These are phyloP conservation scores for Diaporthe sp. DNA, from an alignment of 2,329 filamentous ascomycete species.

Conservation along the genomic window DNA sequence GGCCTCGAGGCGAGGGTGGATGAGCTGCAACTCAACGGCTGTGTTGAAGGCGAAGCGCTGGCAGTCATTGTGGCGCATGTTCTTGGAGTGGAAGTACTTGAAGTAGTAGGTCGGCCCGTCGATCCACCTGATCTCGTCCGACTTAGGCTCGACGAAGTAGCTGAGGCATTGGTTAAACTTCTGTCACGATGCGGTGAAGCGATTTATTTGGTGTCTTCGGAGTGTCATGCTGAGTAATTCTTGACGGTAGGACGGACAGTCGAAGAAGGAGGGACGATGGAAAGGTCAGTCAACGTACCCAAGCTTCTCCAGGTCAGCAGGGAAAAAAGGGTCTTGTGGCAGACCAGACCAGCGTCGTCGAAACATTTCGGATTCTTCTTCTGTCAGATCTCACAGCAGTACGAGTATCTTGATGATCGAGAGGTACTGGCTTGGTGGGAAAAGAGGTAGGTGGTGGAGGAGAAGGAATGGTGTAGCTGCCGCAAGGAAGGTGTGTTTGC, in stretches of 20 bases:
- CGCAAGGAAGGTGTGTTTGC: not conserved
- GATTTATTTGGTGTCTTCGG: too few relatives aligned
- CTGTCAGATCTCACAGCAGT: too few relatives aligned
- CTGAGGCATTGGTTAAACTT: slow-evolving; percentile 55
- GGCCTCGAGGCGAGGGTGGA: slow-evolving; percentile 71
- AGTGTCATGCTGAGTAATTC: not conserved
- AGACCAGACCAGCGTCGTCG: slow-evolving; percentile 76
- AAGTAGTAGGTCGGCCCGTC: slow-evolving; percentile 77
- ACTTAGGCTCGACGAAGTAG: slow-evolving; percentile 80
- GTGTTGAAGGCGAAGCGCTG: slow-evolving; percentile 82
- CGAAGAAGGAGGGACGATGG: not conserved
- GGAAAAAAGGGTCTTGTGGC: slow-evolving; percentile 77
- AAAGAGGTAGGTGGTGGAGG: too few relatives aligned
- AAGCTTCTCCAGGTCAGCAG: slow-evolving; percentile 74
- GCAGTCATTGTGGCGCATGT: slow-evolving; percentile 81
- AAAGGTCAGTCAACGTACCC: slow-evolving; percentile 67
- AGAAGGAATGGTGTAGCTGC: not conserved
- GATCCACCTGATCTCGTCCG: slow-evolving; percentile 79
- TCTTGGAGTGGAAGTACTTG: slow-evolving; percentile 79
- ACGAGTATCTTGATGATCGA: not conserved
- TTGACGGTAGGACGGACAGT: not conserved
- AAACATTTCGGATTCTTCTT: slow-evolving; percentile 72
- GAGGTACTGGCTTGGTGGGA: not conserved
- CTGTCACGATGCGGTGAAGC: not conserved
- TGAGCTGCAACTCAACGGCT: slow-evolving; percentile 71